Evolutionary conservation across 495 filamentous ascomycete genomes (phyloP).

Genomic region (Podospora anserina): DNA sequence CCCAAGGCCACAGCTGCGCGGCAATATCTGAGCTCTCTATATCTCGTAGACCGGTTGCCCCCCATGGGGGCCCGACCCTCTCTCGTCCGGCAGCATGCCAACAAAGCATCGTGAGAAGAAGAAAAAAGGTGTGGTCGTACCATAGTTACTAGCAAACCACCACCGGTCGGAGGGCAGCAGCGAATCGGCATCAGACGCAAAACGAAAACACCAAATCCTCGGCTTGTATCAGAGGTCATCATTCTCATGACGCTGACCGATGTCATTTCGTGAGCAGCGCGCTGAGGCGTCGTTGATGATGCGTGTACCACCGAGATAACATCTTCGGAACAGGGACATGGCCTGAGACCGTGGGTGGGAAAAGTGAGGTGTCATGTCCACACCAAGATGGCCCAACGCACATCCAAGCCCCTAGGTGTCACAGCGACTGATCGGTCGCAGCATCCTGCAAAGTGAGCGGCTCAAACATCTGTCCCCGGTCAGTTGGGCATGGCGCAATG

Average conservation of each 20-base stretch:
- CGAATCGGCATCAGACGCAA: neutral
- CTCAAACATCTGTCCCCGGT: neutral
- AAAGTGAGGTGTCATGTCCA: slow-evolving; percentile 4
- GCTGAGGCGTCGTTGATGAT: neutral
- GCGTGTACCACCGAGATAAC: slow-evolving; percentile 2
- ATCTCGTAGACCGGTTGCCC: neutral
- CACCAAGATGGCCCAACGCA: neutral
- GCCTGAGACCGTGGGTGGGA: neutral
- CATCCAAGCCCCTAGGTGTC: neutral
- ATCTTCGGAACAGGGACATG: slow-evolving; percentile 3
- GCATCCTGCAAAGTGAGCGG: neutral
- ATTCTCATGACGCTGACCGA: neutral
- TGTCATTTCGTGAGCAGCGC: neutral
- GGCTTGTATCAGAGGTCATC: slow-evolving; percentile 1
- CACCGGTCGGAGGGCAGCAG: neutral
- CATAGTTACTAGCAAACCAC: neutral
- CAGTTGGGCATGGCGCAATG: neutral
- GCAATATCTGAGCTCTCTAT: neutral
- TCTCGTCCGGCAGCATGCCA: neutral
- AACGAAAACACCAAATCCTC: neutral
- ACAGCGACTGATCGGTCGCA: neutral
- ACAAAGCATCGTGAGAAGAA: neutral
- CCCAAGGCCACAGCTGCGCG: neutral
- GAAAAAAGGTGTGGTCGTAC: slow-evolving; percentile 2
- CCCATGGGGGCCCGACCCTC: neutral